Base-by-base conservation (phyloP, 108 stramenopile genomes). In the Licmophora abbreviata region DNA sequence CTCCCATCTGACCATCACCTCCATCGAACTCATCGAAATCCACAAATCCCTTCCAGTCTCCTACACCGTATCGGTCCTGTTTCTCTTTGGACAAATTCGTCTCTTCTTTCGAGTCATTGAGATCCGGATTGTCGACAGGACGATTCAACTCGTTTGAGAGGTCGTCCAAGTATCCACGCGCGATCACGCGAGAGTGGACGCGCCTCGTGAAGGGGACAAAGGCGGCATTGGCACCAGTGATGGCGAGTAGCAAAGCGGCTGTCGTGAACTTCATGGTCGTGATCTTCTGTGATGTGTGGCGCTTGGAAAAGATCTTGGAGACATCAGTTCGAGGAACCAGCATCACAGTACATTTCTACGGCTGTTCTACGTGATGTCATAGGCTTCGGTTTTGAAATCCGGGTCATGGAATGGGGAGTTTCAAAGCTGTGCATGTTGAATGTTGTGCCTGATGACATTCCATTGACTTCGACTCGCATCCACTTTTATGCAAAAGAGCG, bases 1-100 rank as follows among this genome's bases (percentile, higher is more conserved):
- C 88, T 30, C 88, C 88, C 88, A 90, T 90, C 59, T 90, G 88
- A 29, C 88, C 88, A 56, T 89, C 88, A 26, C 85, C 86, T 26
- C 86, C 86, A 52, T 88, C 86, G 48, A 88, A 90, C 65, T 88
- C 85, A 50, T 83, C 55, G 42, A 88, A 88, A 14, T 88, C 87
- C 17, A 88, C 87, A 51, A 56, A 88, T 33, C 40, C 56, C 26
- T 65, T 48, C 72, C 80, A 82, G 25, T 58, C 45, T 10, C 87
- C 82, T 0, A 64, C 68, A 25, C 87, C 87, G 44, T 38, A 72
- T 8, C 64, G 50, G 58, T 70, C 59, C 11, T 74, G 56, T 20
- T 76, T n/a, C 1, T 74, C 74, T 30, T 71, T 62, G 23, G 53
- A 47, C 71, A 78, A 66, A 23, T 76, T 65, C 33, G 64, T 78